These are phyloP conservation scores for Sugiyamaella grinbergsii DNA, from an alignment of 1,139 yeast genomes.

Conservation along the genomic window DNA sequence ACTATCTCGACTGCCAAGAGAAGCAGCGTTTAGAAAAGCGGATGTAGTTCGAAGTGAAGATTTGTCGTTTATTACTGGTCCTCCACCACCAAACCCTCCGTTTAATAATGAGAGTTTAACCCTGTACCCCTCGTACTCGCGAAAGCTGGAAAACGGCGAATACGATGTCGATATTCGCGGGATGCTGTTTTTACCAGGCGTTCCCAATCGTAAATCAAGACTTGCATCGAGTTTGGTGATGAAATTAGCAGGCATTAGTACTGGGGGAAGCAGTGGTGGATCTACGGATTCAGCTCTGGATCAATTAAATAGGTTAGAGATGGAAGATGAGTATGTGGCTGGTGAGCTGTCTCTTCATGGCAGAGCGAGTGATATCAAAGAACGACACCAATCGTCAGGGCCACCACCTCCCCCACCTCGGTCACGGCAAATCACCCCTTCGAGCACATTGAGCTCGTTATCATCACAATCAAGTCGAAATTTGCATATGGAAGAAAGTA, in stretches of 20 bases:
- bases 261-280: not conserved
- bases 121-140: constrained; percentile 67
- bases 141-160: constrained; percentile 41
- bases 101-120: constrained; percentile 41
- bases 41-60: constrained; percentile 13
- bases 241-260: constrained; percentile 56
- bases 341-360: too few species aligned
- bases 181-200: constrained; percentile 70
- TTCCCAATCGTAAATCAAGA: constrained; percentile 68
- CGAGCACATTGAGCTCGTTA: constrained; percentile 3
- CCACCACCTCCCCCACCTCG: constrained; percentile 10
- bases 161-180: constrained; percentile 68
- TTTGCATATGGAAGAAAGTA: constrained; percentile 26
- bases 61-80: constrained; percentile 1
- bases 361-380: not conserved
- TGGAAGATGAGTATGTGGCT: not conserved
- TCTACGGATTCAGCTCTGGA: constrained; percentile 4
- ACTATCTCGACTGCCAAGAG: constrained; percentile 12
- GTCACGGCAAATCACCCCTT: constrained; percentile 2
- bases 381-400: not conserved
- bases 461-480: constrained; percentile 18
- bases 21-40: constrained; percentile 7
- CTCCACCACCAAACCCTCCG: constrained; percentile 27
- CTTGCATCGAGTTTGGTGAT: constrained; percentile 68
- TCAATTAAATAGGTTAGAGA: constrained; percentile 8